Evolutionary conservation across 192 early-diverging fungal species (phyloP), one percentile per base, ranked within the genome.

Genomic region (Neocallimastix lanati): DNA sequence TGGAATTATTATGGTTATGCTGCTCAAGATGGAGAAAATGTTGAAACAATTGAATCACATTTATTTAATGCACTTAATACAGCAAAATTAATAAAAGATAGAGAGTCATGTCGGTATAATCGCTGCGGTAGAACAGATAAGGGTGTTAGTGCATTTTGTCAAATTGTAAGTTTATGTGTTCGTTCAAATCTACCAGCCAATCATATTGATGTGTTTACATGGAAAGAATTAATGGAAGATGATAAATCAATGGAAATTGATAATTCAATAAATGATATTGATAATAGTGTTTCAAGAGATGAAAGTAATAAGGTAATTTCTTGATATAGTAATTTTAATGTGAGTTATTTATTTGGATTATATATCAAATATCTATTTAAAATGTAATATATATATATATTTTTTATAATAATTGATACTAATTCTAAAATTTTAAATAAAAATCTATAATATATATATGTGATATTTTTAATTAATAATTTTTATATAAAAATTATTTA

Each of bases 101-200:
- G 25, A 79, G 78, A 76, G 78, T 37, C 78, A 25, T 79, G 36
- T 78, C 16, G 79, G 25, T 81, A 81, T 78, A 38, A 30, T n/a
- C 29, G 80, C n/a, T 81, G 80, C 25, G 83, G 83, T 25, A 84
- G 88, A 27, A 88, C 88, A 18, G 87, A 98, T 82, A 90, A 92
- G 30, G 97, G 97, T 0, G 96, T 99, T 16, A 94, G 93, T 78
- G 91, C 91, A 35, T 88, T 96, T 78, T 96, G 94, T 25, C 96
- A 99, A 81, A 95, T 96, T 0, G 83, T 95, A n/a, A 87, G 90
- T 21, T 80, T 96, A 80, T 87, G 93, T 76, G 88, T 99, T 5
- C 87, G 96, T 28, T 92, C 91, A 16, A 85, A 84, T 28, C 80
- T 91, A 21, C 87, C 84, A 28, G 85, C 87, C 38, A 84, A 82